Base-by-base conservation (phyloP, 1,284 basidiomycete species). In the Vanrija pseudolonga region DNA sequence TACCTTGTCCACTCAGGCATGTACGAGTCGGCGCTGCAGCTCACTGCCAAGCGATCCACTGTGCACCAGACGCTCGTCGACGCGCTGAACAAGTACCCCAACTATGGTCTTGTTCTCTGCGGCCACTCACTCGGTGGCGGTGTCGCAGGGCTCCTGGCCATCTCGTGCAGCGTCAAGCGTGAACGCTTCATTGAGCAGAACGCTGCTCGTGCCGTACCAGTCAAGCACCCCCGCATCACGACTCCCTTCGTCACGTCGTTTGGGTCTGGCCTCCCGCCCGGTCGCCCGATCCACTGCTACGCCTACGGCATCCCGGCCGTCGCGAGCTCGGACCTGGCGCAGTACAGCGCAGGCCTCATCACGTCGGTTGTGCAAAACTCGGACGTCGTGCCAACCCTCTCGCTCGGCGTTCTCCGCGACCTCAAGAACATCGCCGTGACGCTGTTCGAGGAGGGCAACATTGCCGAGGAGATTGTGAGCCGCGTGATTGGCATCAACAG, bases 1-100 rank as follows among this genome's bases (percentile, higher is more conserved):
- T 80, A 80, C 63, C 72, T 74, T 42, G 79, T 78, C 19, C 80
- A 81, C 56, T 66, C 71, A n/a, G 80, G 80, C 22, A 81, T 81
- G 79, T 72, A 76, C 56, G 61, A 76, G 48, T 76, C 77, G 2
- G 79, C 80, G 2, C 62, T 72, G 7, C 65, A 72, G 37, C 66
- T 81, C 20, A 72, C 71, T 36, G 66, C 65, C 19, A 69, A 70
- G 53, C 67, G 68, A 17, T 76, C 75, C 23, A 77, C 73, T 0
- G 78, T 81, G 0, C 78, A 79, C 63, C 69, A 77, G 54, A 77
- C 75, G 24, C 65, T 81, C 9, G 60, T 66, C 4, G 60, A 72
- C 6, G 79, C 79, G 0, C 61, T 81, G 8, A 60, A 65, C 15
- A 58, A 71, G 44, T 72, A 76, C 47, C 77, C 79, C 3, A 65